phyloP scores from a whole-genome alignment of 805 yeast species.

The Kodamaea jinghongensis region DNA sequence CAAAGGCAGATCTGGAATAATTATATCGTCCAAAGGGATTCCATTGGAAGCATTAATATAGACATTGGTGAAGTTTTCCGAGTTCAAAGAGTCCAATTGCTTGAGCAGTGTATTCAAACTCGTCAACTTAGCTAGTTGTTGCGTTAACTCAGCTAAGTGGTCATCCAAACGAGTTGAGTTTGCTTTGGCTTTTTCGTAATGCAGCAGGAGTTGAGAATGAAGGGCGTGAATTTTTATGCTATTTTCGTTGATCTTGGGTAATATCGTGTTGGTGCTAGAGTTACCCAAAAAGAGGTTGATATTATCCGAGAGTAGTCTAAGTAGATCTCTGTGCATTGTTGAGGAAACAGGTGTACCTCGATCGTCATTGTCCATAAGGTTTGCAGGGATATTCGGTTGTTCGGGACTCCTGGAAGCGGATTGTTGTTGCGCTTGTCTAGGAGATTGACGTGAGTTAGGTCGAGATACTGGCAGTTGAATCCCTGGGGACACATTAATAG shows the following conservation, averaged over 20 bases:
- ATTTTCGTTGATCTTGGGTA: slow-evolving; percentile 10
- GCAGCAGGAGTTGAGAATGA: slow-evolving; percentile 32
- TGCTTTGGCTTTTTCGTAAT: slow-evolving; percentile 34
- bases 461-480: slow-evolving; percentile 3
- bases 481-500: slow-evolving; percentile 1
- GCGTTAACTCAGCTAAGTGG: slow-evolving; percentile 28
- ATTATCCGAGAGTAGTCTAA: slow-evolving; percentile 6
- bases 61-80: slow-evolving; percentile 17
- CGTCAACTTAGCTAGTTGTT: slow-evolving; percentile 22
- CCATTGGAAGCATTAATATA: slow-evolving; percentile 11
- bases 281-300: slow-evolving; percentile 4
- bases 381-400: neutral
- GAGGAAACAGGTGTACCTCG: slow-evolving; percentile 1
- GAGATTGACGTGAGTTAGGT: neutral
- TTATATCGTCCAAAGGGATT: slow-evolving; percentile 32
- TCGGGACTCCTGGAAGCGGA: neutral
- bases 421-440: neutral
- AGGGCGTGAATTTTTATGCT: slow-evolving; percentile 25
- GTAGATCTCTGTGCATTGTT: slow-evolving; percentile 6
- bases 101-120: slow-evolving; percentile 25
- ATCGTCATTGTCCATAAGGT: slow-evolving; percentile 6
- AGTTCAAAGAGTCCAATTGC: slow-evolving; percentile 24
- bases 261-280: neutral
- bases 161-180: slow-evolving; percentile 30
- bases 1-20: slow-evolving; percentile 38